Evolutionary conservation across 2,329 filamentous ascomycete species (phyloP).

Genomic region (Coniochaeta prunicola): DNA sequence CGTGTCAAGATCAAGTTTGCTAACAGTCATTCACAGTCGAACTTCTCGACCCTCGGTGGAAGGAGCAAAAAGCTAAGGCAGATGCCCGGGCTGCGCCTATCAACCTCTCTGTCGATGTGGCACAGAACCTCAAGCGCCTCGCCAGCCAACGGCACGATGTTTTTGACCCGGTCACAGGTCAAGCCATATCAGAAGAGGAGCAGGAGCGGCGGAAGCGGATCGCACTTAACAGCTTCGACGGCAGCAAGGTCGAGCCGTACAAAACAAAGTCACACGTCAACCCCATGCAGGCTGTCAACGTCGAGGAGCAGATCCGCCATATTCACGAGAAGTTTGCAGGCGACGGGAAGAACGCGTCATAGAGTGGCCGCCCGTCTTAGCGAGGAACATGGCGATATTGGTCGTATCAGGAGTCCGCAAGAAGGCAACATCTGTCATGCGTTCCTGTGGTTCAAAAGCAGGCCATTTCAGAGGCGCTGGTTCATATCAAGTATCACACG

Average conservation of each 20-base stretch:
- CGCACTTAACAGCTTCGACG: conserved; percentile 58
- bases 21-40: conserved; percentile 58
- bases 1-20: conserved; percentile 9
- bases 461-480: not conserved
- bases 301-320: conserved; percentile 76
- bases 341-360: conserved; percentile 14
- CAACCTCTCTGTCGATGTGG: conserved; percentile 79
- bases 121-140: conserved; percentile 90
- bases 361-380: not conserved
- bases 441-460: not conserved
- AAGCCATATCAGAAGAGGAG: conserved; percentile 66
- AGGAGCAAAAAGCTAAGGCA: conserved; percentile 86
- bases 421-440: not conserved
- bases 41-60: conserved; percentile 88
- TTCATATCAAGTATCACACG: not conserved
- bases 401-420: not conserved
- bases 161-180: conserved; percentile 68
- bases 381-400: not conserved
- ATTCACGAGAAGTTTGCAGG: conserved; percentile 48
- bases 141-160: conserved; percentile 83
- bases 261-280: conserved; percentile 36
- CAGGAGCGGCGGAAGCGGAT: conserved; percentile 68
- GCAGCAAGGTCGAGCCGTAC: conserved; percentile 52
- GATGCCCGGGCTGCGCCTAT: conserved; percentile 79
- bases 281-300: conserved; percentile 60